Base-by-base conservation (phyloP, 768 basidiomycete species). In the Boletellus ananas region DNA sequence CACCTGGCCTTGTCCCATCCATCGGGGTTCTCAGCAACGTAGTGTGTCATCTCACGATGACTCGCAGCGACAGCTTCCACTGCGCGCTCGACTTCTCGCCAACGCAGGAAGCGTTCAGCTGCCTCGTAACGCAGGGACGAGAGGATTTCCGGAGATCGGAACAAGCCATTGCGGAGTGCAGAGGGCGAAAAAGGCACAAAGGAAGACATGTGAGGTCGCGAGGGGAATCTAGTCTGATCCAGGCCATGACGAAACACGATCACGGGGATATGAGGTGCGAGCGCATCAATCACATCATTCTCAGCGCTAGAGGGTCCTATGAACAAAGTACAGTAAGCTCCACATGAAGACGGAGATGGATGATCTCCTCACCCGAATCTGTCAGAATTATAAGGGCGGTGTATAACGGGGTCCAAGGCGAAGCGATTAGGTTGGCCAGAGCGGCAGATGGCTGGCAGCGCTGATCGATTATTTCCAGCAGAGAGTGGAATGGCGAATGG, bases 31-130 rank as follows among this genome's bases (percentile, higher is more conserved):
- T 51, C 63, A 45, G 55, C 58, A 17, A 62, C 40, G 45, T 53
- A 52, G 14, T 47, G 49, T 18, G 44, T 39, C 6, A 50, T 65
- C 49, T 65, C 68, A 3, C 67, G 65, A 47, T 59, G 65, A 3
- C 52, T 56, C 45, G 55, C 60, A 33, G 68, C 69, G 35, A 82
- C 71, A 33, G 68, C 68, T 50, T 74, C 73, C 6, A 79, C 77
- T 11, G 77, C 78, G 17, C 76, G 72, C 54, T 85, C 81, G 23
- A 87, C 78, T 61, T 87, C 86, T 29, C 84, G 72, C 86, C 86
- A 88, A 27, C 79, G 77, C 49, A 87, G 63, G 65, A 87, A 88
- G 17, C 86, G 77, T 50, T 86, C 83, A 0, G 80, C 74, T 0
- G 84, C 85, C 64, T 87, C 86, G 16, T 66, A 70, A 31, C 87